Percentiles rank a stretch among this genome's conserved stretches.
Conservation (phyloP, 2,329 filamentous ascomycete species). For the Aspergillus arachidicola region DNA sequence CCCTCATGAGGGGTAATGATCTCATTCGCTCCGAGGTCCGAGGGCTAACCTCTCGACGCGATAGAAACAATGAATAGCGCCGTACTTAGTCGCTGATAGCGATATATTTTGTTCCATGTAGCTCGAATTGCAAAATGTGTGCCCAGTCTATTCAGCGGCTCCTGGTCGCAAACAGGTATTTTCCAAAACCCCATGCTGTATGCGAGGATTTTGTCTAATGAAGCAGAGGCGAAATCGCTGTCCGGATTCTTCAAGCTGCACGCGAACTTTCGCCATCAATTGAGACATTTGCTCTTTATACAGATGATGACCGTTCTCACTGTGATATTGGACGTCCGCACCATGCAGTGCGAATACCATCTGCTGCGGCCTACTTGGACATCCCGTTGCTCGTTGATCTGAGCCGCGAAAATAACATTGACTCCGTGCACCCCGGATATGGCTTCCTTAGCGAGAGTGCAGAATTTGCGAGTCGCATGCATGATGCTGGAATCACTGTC, state of each 20-base stretch:
- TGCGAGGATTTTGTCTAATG: background rate
- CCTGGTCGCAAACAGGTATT: slow-evolving; percentile 57
- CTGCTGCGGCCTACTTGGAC: slow-evolving; percentile 57
- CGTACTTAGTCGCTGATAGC: no score
- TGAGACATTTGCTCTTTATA: slow-evolving; percentile 60
- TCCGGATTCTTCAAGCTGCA: slow-evolving; percentile 62
- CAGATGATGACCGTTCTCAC: slow-evolving; percentile 58
- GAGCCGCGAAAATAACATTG: slow-evolving; percentile 53
- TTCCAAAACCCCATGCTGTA: background rate
- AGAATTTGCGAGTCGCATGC: slow-evolving; percentile 52
- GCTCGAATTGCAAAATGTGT: background rate
- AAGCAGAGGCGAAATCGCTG: slow-evolving; percentile 64
- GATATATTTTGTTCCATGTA: background rate
- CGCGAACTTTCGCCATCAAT: slow-evolving; percentile 55
- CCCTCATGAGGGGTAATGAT: slow-evolving; percentile 19
- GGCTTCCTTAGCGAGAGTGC: slow-evolving; percentile 64
- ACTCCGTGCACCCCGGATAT: slow-evolving; percentile 62
- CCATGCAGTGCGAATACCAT: slow-evolving; percentile 54
- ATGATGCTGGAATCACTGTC: slow-evolving; percentile 51
- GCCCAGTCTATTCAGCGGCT: slow-evolving; percentile 49
- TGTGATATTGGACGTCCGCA: slow-evolving; percentile 51
- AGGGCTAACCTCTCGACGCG: slow-evolving; percentile 9
- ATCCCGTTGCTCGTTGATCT: slow-evolving; percentile 53
- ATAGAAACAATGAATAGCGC: background rate
- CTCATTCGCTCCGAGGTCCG: slow-evolving; percentile 21